Conservation (phyloP, 2,329 filamentous ascomycete genomes). For the Dryadomyces sulphureus region DNA sequence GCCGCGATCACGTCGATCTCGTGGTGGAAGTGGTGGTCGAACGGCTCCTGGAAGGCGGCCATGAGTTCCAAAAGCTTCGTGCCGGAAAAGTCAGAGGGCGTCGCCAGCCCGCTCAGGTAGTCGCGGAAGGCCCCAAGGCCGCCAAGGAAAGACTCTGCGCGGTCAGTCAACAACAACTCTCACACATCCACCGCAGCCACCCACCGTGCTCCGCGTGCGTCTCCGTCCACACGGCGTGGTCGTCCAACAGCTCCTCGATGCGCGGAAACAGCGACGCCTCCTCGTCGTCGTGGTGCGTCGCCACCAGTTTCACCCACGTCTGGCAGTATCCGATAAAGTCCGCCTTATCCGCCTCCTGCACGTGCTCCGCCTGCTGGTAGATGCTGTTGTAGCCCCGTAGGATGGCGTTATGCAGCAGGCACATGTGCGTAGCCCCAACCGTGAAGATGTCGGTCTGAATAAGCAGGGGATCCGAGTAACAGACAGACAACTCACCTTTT, state of each 20-base stretch:
- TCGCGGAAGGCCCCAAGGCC: slow-evolving; percentile 35
- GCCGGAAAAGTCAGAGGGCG: slow-evolving; percentile 27
- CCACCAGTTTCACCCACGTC: slow-evolving; percentile 44
- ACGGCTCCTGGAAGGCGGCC: slow-evolving; percentile 32
- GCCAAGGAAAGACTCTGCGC: slow-evolving; percentile 30
- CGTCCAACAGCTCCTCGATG: slow-evolving; percentile 34
- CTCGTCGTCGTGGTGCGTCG: slow-evolving; percentile 46
- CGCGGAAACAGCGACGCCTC: slow-evolving; percentile 40
- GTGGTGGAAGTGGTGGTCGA: slow-evolving; percentile 39
- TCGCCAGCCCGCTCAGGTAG: slow-evolving; percentile 30
- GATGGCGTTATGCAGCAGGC: slow-evolving; percentile 45
- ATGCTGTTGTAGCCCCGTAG: slow-evolving; percentile 51
- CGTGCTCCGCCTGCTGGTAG: slow-evolving; percentile 39
- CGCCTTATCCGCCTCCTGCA: slow-evolving; percentile 29
- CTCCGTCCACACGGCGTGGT: slow-evolving; percentile 33
- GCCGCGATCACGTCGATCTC: slow-evolving; percentile 37
- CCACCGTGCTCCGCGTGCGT: slow-evolving; percentile 41
- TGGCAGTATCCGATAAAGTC: slow-evolving; percentile 44
- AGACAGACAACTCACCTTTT: slow-evolving; percentile 31
- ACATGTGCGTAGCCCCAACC: slow-evolving; percentile 45
- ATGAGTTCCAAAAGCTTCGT: slow-evolving; percentile 32
- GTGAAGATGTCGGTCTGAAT: slow-evolving; percentile 44
- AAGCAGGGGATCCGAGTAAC: too few species aligned
- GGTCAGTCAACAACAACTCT: background rate
- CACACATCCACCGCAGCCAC: slow-evolving; percentile 4